phyloP scores from a whole-genome alignment of 2,329 filamentous ascomycete species.

The Aspergillus transmontanensis region DNA sequence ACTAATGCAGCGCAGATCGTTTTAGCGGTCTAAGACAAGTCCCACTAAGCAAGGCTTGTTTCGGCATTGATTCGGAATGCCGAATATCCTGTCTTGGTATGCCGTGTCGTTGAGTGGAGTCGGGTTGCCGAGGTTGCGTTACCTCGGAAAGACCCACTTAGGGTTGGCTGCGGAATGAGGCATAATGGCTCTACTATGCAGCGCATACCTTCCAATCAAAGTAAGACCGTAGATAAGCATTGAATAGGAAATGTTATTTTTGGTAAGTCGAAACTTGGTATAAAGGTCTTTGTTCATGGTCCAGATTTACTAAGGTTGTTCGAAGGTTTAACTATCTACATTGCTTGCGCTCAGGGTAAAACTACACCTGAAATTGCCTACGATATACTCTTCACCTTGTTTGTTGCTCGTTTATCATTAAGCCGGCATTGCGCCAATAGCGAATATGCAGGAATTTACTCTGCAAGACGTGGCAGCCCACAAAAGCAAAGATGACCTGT shows the following conservation, averaged over 20 bases:
- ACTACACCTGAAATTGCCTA: not conserved
- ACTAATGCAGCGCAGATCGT: not conserved
- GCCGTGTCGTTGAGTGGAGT: not conserved
- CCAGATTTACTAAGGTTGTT: not conserved
- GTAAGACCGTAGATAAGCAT: not conserved
- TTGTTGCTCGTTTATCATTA: not conserved
- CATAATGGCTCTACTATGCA: not conserved
- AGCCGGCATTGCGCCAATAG: not conserved
- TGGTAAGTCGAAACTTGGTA: not conserved
- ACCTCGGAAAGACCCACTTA: not conserved
- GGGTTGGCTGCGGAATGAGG: not conserved
- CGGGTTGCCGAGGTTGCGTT: not conserved
- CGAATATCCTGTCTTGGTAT: not conserved
- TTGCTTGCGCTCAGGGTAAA: not conserved
- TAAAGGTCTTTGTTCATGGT: not conserved
- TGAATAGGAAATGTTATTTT: not conserved
- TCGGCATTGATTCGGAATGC: not conserved
- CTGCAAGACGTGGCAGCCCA: slow-evolving; percentile 50
- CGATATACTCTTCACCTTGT: not conserved
- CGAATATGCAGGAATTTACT: slow-evolving; percentile 24
- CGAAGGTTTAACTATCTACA: not conserved
- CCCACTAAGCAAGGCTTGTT: not conserved
- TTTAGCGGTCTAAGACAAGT: not conserved
- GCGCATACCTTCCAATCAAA: not conserved
- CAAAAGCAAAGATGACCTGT: slow-evolving; percentile 52